Evolutionary conservation across 495 filamentous ascomycete genomes (phyloP), one percentile per base, ranked within the genome.

Genomic region (Aspergillus avenaceus): DNA sequence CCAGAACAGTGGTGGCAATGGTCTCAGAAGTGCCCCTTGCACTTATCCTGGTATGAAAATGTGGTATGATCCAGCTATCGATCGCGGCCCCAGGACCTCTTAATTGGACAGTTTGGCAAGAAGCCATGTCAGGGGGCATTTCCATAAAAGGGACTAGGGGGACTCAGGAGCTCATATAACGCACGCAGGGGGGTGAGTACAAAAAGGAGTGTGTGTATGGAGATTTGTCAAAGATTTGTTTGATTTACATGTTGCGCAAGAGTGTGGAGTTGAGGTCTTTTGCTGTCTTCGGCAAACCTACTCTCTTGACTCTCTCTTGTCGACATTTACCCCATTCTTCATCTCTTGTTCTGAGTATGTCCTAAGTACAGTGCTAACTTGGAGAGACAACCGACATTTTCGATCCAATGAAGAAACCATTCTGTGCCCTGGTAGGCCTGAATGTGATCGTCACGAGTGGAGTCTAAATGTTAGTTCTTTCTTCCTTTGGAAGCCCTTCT

Each of bases 161-260:
- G n/a, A n/a, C n/a, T n/a, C n/a, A n/a, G n/a, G n/a, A n/a, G n/a
- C n/a, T n/a, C n/a, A n/a, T n/a, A n/a, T n/a, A n/a, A n/a, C n/a
- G n/a, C n/a, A n/a, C n/a, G n/a, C n/a, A n/a, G n/a, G n/a, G n/a
- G n/a, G n/a, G n/a, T n/a, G 25, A 8, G n/a, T 1, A 29, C 28
- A 45, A 49, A 59, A 19, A 65, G 64, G 45, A 68, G 77, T 68
- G 76, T 78, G 70, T 63, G 75, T 60, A 49, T 41, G 42, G 13
- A 45, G 42, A 38, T 8, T 19, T 38, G 45, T 47, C 18, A 18
- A 18, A 18, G 5, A 28, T 43, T 26, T 28, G 29, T 31, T 6
- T 29, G 2, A 21, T 5, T 14, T 22, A 18, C 11, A n/a, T 31
- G n/a, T 45, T 29, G 26, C 42, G 16, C 8, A 28, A 44, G 6